Percentiles rank a stretch among this genome's conserved stretches.
Conservation (phyloP, 2,329 filamentous ascomycete genomes). For the Curvularia spicifera region DNA sequence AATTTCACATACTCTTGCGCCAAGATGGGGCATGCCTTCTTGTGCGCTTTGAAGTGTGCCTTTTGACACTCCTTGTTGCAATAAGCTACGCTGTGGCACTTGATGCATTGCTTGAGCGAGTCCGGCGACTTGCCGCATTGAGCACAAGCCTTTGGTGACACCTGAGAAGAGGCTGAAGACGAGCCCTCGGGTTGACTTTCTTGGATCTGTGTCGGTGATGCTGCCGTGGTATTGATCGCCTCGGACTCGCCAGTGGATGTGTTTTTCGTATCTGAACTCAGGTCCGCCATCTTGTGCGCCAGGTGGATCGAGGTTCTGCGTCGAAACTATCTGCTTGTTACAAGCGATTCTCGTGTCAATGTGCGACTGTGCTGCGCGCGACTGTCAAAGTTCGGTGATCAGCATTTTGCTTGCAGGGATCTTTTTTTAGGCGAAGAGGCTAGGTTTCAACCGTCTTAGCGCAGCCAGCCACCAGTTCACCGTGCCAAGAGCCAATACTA, state of each 20-base stretch:
- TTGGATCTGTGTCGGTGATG: slow-evolving; percentile 1
- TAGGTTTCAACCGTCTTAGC: slow-evolving; percentile 2
- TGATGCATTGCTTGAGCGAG: slow-evolving; percentile 47
- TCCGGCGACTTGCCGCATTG: slow-evolving; percentile 31
- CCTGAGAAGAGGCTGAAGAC: slow-evolving; percentile 23
- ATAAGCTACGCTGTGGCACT: slow-evolving; percentile 50
- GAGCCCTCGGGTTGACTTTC: slow-evolving; percentile 1
- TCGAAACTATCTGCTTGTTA: background rate
- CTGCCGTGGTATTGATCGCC: background rate
- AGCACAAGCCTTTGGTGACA: slow-evolving; percentile 25
- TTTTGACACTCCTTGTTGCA: slow-evolving; percentile 53
- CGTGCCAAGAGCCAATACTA: background rate
- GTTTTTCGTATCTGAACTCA: background rate
- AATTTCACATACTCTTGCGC: slow-evolving; percentile 50
- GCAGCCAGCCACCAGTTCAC: background rate
- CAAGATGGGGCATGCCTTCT: slow-evolving; percentile 49
- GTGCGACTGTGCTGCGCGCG: background rate
- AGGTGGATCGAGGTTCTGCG: background rate
- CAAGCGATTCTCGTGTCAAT: slow-evolving; percentile 1
- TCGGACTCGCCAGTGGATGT: slow-evolving; percentile 1
- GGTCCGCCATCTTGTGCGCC: slow-evolving; percentile 3
- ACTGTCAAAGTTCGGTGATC: slow-evolving; percentile 13
- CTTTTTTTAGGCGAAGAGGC: background rate
- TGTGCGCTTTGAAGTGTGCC: slow-evolving; percentile 49
- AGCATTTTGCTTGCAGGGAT: slow-evolving; percentile 14